Conservation (phyloP, 2,329 filamentous ascomycete genomes). For the Beauveria medogensis region DNA sequence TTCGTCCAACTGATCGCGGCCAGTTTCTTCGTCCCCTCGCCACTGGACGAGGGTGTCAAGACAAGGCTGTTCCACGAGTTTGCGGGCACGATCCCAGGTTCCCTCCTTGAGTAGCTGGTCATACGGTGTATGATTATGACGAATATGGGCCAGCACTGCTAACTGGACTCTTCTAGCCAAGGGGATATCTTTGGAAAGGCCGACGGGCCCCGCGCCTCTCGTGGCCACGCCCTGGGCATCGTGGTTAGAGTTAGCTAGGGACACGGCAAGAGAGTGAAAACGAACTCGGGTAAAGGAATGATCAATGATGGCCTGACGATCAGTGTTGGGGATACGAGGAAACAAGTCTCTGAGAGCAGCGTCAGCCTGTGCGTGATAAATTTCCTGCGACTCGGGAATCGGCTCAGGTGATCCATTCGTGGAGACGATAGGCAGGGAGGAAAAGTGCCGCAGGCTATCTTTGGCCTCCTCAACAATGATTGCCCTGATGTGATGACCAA, state of each 20-base stretch:
- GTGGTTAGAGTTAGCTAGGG: conserved; percentile 9
- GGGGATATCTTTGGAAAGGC: conserved; percentile 46
- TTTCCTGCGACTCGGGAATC: conserved; percentile 49
- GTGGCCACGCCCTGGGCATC: conserved; percentile 37
- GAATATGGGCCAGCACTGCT: conserved; percentile 58
- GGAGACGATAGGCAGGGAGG: conserved; percentile 15
- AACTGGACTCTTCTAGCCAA: conserved; percentile 56
- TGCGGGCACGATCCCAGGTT: conserved; percentile 51
- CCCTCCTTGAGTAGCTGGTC: conserved; percentile 52
- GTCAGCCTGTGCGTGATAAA: conserved; percentile 56
- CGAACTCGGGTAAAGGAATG: conserved; percentile 56
- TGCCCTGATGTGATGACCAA: conserved; percentile 53
- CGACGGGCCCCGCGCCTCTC: conserved; percentile 49
- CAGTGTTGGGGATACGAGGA: conserved; percentile 56
- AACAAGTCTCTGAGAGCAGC: conserved; percentile 55
- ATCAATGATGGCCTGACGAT: conserved; percentile 53
- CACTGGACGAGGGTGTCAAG: conserved; percentile 61
- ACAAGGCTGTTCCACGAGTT: conserved; percentile 52
- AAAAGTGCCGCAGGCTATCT: conserved; percentile 19
- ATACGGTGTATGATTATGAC: conserved; percentile 59
- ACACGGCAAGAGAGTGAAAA: conserved; percentile 11
- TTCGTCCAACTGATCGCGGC: conserved; percentile 58
- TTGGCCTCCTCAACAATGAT: conserved; percentile 50
- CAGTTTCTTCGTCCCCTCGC: conserved; percentile 63
- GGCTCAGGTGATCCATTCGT: conserved; percentile 40